Conservation (phyloP, 495 filamentous ascomycete genomes). For the Cudoniella acicularis region DNA sequence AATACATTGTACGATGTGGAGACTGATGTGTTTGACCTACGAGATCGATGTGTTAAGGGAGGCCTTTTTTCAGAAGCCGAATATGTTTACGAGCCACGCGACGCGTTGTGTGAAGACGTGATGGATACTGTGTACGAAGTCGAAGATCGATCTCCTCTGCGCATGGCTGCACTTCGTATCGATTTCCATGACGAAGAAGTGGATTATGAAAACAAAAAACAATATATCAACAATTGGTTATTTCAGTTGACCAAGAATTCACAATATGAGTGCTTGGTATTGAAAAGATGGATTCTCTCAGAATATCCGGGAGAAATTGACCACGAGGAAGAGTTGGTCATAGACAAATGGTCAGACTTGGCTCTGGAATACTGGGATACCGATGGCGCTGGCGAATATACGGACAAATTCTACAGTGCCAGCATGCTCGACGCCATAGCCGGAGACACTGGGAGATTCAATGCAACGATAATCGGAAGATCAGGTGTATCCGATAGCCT, state of each 20-base stretch:
- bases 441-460: conserved; percentile 11
- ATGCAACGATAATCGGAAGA: neutral
- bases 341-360: conserved; percentile 20
- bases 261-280: conserved; percentile 6
- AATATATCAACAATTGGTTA: conserved; percentile 24
- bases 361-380: conserved; percentile 17
- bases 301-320: conserved; percentile 4
- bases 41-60: conserved; percentile 13
- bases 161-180: conserved; percentile 7
- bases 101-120: conserved; percentile 17
- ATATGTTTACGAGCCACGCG: conserved; percentile 13
- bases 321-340: neutral
- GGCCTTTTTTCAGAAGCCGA: conserved; percentile 15
- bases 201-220: conserved; percentile 17
- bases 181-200: neutral
- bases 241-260: conserved; percentile 22
- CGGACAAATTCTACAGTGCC: conserved; percentile 7
- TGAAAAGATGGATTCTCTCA: conserved; percentile 12
- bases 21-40: conserved; percentile 13
- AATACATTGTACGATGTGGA: conserved; percentile 13
- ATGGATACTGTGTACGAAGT: conserved; percentile 17
- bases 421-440: conserved; percentile 15
- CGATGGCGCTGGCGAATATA: conserved; percentile 10
- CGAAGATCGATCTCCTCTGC: conserved; percentile 14
- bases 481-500: neutral